A percentile compares a stretch with the other conserved stretches of the same genome.
Conservation (phyloP, 768 basidiomycete genomes). For the Lactarius indigo region DNA sequence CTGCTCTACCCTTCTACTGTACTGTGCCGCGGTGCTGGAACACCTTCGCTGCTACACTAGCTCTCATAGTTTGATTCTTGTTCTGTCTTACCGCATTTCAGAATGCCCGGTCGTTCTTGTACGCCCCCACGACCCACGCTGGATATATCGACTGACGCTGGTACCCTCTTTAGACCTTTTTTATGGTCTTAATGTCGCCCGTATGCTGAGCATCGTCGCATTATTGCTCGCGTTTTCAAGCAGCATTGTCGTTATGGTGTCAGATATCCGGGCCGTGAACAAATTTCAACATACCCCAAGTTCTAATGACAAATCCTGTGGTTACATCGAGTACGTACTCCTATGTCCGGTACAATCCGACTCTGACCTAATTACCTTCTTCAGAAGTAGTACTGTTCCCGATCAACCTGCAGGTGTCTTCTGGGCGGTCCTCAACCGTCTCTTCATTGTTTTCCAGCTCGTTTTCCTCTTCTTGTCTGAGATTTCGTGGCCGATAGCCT, state of each 20-base stretch:
- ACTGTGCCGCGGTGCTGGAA: slow-evolving; percentile 23
- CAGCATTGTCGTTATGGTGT: slow-evolving; percentile 69
- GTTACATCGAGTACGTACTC: slow-evolving; percentile 23
- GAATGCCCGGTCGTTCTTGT: slow-evolving; percentile 21
- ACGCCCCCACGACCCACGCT: background rate
- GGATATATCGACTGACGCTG: background rate
- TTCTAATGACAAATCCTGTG: slow-evolving; percentile 41
- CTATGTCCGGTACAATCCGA: background rate
- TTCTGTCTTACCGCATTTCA: background rate
- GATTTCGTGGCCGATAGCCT: slow-evolving; percentile 69
- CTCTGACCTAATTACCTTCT: slow-evolving; percentile 26
- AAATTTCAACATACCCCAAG: slow-evolving; percentile 38
- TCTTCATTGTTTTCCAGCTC: slow-evolving; percentile 84
- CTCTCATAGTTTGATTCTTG: background rate
- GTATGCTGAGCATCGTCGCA: slow-evolving; percentile 73
- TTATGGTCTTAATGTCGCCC: slow-evolving; percentile 75
- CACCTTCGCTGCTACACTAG: slow-evolving; percentile 6
- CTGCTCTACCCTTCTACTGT: background rate
- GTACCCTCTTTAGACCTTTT: slow-evolving; percentile 47
- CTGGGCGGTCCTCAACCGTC: slow-evolving; percentile 85
- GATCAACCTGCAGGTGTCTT: slow-evolving; percentile 89
- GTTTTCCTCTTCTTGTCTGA: slow-evolving; percentile 81
- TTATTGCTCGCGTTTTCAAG: slow-evolving; percentile 78
- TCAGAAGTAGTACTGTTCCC: slow-evolving; percentile 74
- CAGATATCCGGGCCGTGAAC: slow-evolving; percentile 75